phyloP scores from a whole-genome alignment of 1,139 yeast genomes.

The Lodderomyces jiufengensis region DNA sequence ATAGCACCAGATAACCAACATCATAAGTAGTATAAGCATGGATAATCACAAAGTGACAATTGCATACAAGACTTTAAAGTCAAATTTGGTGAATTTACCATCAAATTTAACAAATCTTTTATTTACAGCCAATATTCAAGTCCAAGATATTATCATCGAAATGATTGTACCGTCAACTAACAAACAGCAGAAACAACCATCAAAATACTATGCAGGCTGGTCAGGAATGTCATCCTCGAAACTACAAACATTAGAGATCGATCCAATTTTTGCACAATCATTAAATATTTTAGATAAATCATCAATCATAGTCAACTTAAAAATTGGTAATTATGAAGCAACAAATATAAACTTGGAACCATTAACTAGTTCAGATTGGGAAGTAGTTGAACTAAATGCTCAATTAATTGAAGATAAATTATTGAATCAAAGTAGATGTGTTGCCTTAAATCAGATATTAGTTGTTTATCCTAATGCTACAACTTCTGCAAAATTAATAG shows the following conservation, averaged over 20 bases:
- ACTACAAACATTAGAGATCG: constrained; percentile 33
- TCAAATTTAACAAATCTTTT: constrained; percentile 44
- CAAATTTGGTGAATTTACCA: constrained; percentile 62
- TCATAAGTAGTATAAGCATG: constrained; percentile 25
- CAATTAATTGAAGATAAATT: constrained; percentile 70
- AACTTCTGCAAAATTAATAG: constrained; percentile 59
- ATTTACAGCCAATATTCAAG: constrained; percentile 50
- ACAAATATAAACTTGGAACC: constrained; percentile 76
- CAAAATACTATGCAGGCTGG: constrained; percentile 67
- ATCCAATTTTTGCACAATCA: constrained; percentile 38
- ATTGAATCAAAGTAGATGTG: constrained; percentile 78
- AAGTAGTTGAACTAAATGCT: constrained; percentile 80
- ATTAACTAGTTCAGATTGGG: constrained; percentile 80
- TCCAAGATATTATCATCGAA: constrained; percentile 62
- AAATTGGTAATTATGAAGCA: constrained; percentile 49
- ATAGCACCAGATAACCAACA: too few species aligned
- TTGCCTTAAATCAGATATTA: constrained; percentile 55
- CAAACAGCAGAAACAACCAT: constrained; percentile 4
- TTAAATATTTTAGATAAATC: constrained; percentile 49
- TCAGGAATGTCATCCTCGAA: constrained; percentile 55
- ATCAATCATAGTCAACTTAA: constrained; percentile 38
- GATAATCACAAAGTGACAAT: constrained; percentile 35
- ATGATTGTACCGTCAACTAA: constrained; percentile 20
- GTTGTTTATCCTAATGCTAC: constrained; percentile 72
- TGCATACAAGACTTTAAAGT: constrained; percentile 35